Conservation (phyloP, 139 green algal genomes). For the Picochlorum sp. region DNA sequence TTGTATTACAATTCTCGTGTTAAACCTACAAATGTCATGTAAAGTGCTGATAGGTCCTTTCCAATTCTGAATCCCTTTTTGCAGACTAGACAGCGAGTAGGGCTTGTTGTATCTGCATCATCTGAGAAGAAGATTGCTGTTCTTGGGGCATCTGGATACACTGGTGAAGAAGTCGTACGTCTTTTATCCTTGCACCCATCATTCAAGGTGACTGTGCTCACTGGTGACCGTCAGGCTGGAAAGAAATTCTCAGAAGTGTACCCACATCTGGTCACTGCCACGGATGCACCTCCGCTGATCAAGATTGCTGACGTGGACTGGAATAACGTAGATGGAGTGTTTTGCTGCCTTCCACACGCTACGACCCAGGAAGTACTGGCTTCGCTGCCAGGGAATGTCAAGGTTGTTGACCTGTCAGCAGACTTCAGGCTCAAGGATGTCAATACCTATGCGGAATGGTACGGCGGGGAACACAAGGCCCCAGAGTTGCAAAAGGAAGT, state of each 20-base stretch:
- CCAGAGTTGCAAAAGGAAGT: conserved; percentile 89
- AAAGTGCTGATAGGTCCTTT: too few species aligned
- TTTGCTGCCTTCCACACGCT: conserved; percentile 95
- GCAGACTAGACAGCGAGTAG: too few species aligned
- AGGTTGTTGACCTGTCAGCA: conserved; percentile 91
- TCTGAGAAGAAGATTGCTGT: conserved; percentile 58
- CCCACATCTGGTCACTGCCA: conserved; percentile 69
- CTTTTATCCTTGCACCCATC: conserved; percentile 72
- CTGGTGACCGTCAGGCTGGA: conserved; percentile 82
- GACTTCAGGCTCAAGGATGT: conserved; percentile 88
- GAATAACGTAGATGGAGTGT: conserved; percentile 75
- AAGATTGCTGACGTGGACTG: conserved; percentile 88
- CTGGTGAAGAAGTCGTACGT: conserved; percentile 80
- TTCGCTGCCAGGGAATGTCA: conserved; percentile 66
- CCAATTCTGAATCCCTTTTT: too few species aligned
- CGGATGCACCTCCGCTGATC: conserved; percentile 50
- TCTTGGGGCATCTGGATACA: conserved; percentile 92
- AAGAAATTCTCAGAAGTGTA: conserved; percentile 86
- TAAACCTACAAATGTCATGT: too few species aligned
- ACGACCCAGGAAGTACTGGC: conserved; percentile 89
- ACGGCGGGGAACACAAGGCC: conserved; percentile 79
- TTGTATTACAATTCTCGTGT: too few species aligned
- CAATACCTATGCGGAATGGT: conserved; percentile 87
- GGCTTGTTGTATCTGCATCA: not conserved
- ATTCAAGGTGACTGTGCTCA: conserved; percentile 73